Evolutionary conservation across 768 basidiomycete genomes (phyloP).

Genomic region (Polyporus arcularius): DNA sequence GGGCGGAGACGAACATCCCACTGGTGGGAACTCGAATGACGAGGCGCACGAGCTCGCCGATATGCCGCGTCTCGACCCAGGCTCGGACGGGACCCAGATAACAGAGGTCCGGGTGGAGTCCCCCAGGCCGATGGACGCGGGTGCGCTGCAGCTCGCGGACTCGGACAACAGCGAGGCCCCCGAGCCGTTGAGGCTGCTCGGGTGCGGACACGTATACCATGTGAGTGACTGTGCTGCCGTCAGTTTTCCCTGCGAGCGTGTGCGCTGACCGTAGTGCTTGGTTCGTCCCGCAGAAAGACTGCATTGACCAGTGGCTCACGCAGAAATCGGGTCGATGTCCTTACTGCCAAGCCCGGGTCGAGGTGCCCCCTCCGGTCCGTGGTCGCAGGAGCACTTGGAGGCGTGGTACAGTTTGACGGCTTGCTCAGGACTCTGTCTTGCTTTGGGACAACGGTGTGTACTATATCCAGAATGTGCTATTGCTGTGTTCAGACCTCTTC

Average conservation of each 20-base stretch:
- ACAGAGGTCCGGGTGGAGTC: constrained; percentile 7
- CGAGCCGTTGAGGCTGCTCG: constrained; percentile 73
- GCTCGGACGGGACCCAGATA: neutral
- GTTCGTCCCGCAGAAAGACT: constrained; percentile 4
- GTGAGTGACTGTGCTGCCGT: constrained; percentile 44
- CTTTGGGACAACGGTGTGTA: too few species aligned
- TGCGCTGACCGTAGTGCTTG: neutral
- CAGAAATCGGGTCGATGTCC: constrained; percentile 17
- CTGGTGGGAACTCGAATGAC: constrained; percentile 1
- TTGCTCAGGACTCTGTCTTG: too few species aligned
- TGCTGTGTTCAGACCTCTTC: too few species aligned
- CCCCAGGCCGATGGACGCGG: constrained; percentile 4
- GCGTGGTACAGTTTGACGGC: neutral
- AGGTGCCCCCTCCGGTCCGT: constrained; percentile 2
- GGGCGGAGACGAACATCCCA: constrained; percentile 32
- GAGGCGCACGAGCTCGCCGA: neutral
- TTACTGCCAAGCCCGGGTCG: constrained; percentile 9
- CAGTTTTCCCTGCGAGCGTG: neutral
- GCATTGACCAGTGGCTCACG: constrained; percentile 18
- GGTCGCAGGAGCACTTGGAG: neutral
- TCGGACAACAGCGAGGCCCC: constrained; percentile 55
- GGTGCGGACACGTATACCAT: constrained; percentile 89
- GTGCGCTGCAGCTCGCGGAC: constrained; percentile 6
- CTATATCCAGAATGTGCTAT: too few species aligned
- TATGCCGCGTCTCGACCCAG: neutral